These are phyloP conservation scores for Talaromyces liani DNA, from an alignment of 495 filamentous ascomycete genomes.

Conservation along the genomic window DNA sequence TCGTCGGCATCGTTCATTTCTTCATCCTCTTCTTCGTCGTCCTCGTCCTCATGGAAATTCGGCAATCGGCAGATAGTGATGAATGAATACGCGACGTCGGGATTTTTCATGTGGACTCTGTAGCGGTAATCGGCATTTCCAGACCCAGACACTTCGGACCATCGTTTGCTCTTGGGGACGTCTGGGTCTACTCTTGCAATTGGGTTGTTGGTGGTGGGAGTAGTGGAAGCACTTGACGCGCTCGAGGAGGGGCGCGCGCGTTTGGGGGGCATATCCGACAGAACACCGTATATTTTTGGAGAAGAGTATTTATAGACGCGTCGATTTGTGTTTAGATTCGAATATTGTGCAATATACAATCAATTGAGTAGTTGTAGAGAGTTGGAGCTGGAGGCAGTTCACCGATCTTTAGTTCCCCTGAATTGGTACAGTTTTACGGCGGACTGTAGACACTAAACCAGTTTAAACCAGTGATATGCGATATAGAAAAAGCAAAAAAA, in stretches of 20 bases:
- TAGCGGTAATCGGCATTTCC: slow-evolving; percentile 30
- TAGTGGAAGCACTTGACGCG: background rate
- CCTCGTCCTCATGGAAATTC: slow-evolving; percentile 17
- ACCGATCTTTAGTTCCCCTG: background rate
- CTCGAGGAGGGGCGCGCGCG: background rate
- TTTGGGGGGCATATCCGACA: background rate
- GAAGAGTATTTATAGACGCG: background rate
- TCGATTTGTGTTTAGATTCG: background rate
- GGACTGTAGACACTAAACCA: background rate
- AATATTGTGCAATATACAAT: background rate
- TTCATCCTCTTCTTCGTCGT: slow-evolving; percentile 7
- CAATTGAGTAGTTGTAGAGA: background rate
- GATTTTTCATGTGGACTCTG: slow-evolving; percentile 14
- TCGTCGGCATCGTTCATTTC: background rate
- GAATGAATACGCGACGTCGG: slow-evolving; percentile 19
- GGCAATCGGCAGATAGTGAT: slow-evolving; percentile 23
- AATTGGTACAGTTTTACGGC: background rate
- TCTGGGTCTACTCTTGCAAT: background rate
- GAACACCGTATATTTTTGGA: background rate
- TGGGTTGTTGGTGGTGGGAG: background rate
- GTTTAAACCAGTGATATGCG: background rate
- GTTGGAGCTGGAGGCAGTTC: background rate
- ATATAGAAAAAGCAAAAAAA: background rate
- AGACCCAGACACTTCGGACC: slow-evolving; percentile 31
- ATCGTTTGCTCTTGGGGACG: slow-evolving; percentile 23